Evolutionary conservation across 2,329 filamentous ascomycete genomes (phyloP).

Genomic region (Scorias spongiosa): DNA sequence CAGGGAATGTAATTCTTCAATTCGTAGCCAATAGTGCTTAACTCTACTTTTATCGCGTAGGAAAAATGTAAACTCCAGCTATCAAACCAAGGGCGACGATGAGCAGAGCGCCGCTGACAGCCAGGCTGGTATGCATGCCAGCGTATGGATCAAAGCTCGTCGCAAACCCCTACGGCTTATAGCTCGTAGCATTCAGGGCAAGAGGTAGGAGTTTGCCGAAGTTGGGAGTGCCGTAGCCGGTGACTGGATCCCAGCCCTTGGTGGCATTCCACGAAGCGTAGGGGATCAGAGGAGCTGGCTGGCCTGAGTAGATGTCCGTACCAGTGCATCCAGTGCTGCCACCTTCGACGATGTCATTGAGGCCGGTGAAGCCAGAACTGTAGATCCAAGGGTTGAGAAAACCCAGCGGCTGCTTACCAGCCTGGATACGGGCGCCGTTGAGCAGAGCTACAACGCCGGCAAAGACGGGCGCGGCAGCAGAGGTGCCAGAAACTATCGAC

Average conservation of each 20-base stretch:
- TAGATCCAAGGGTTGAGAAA: constrained; percentile 50
- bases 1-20: too few relatives aligned
- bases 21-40: too few relatives aligned
- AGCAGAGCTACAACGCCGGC: constrained; percentile 44
- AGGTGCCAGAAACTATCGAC: constrained; percentile 34
- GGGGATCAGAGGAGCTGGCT: constrained; percentile 7
- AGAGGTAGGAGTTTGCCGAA: constrained; percentile 1
- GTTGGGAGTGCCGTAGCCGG: constrained; percentile 18
- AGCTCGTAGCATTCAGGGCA: neutral
- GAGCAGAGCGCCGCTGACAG: neutral
- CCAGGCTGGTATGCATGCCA: neutral
- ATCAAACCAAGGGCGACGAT: neutral
- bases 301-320: constrained; percentile 11
- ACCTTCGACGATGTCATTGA: constrained; percentile 33
- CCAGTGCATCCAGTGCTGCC: constrained; percentile 24
- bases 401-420: constrained; percentile 35
- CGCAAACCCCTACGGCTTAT: neutral
- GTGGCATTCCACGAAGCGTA: constrained; percentile 15
- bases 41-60: too few relatives aligned
- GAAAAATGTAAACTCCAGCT: too few relatives aligned
- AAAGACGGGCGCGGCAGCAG: constrained; percentile 42
- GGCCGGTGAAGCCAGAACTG: constrained; percentile 28
- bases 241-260: constrained; percentile 19
- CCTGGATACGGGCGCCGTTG: constrained; percentile 42
- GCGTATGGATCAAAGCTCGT: neutral